Base-by-base conservation (phyloP, 148 eudicot species). In the Rhododendron mucronatum region DNA sequence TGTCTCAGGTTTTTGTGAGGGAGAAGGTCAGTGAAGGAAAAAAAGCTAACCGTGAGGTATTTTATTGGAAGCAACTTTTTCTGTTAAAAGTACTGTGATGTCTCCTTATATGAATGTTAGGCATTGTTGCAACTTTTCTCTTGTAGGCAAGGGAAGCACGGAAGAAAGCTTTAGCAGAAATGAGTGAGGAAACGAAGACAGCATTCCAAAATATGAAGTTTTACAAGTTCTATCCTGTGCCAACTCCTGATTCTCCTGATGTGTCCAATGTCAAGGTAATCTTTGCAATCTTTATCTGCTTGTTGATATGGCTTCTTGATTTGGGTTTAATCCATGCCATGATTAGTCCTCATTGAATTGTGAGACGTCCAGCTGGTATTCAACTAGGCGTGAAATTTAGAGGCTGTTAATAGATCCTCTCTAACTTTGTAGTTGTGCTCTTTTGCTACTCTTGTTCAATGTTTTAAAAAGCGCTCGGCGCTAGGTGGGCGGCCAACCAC, bases 211-310 rank as follows among this genome's bases (percentile, higher is more conserved):
- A 89, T 82, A 97, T 95, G 87, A 93, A 74, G 88, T 93, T 97
- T 81, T 94, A 91, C 93, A 97, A 97, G 90, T 97, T 93, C 86
- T 97, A 97, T 89, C 99, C 99, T 13, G 94, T 92, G 85, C 41
- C 94, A 7, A 63, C 98, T 30, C 90, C 96, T 77, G 95, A 94
- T 63, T 53, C 95, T 39, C 99, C 99, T 63, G 99, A 97, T 88
- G 95, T 97, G 74, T 93, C 99, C 69, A 86, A 83, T 83, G 98
- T 95, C 65, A 95, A 97, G 98, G 99, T 97, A 87, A 78, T 69
- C 75, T 28, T 28, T n/a, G 20, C 69, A n/a, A 23, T 63, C 69
- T 63, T 63, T 63, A 63, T 65, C 30, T 3, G 71, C 71, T n/a
- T 61, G 71, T 65, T 67, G 35, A 67, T 67, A 28, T 67, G 74